These are phyloP conservation scores for Falciphora oryzae DNA, from an alignment of 2,329 filamentous ascomycete genomes.

Conservation along the genomic window DNA sequence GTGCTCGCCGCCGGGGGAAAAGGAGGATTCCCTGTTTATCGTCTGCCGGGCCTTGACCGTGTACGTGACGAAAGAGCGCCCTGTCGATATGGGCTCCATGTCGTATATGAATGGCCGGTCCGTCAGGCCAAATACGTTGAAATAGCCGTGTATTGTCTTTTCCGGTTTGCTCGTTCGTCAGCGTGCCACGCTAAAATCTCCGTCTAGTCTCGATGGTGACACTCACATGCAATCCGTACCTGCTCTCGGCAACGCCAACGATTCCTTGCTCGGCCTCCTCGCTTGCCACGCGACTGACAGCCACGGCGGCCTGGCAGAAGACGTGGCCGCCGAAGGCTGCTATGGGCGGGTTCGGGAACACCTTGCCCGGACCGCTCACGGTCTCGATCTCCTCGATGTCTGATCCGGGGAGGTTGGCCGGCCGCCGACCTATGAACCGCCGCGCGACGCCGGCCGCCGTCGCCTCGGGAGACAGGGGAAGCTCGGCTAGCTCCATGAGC, in stretches of 20 bases:
- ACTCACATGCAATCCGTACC: constrained; percentile 35
- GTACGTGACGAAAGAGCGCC: constrained; percentile 43
- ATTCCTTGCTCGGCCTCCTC: constrained; percentile 17
- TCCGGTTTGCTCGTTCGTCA: constrained; percentile 12
- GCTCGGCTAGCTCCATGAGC: constrained; percentile 25
- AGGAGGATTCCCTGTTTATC: background rate
- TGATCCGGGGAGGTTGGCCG: constrained; percentile 26
- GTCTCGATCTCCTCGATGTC: constrained; percentile 20
- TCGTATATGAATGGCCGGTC: constrained; percentile 50
- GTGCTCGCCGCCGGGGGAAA: constrained; percentile 29
- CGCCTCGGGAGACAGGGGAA: constrained; percentile 19
- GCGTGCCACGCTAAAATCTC: constrained; percentile 6
- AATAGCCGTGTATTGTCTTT: constrained; percentile 51
- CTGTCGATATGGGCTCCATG: constrained; percentile 37
- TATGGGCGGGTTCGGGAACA: constrained; percentile 12
- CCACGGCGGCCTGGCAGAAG: constrained; percentile 35
- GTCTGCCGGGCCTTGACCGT: constrained; percentile 45
- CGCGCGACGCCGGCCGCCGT: constrained; percentile 16
- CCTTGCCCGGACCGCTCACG: constrained; percentile 10
- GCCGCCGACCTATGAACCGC: constrained; percentile 30
- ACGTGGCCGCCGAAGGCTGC: constrained; percentile 38
- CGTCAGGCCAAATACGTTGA: constrained; percentile 39
- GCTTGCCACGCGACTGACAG: constrained; percentile 28
- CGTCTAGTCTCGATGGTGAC: background rate
- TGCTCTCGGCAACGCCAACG: constrained; percentile 14